Percentiles rank a stretch among this genome's conserved stretches.
phyloP scores from a whole-genome alignment of 75 land plant species.

The Cunninghamia lanceolata region DNA sequence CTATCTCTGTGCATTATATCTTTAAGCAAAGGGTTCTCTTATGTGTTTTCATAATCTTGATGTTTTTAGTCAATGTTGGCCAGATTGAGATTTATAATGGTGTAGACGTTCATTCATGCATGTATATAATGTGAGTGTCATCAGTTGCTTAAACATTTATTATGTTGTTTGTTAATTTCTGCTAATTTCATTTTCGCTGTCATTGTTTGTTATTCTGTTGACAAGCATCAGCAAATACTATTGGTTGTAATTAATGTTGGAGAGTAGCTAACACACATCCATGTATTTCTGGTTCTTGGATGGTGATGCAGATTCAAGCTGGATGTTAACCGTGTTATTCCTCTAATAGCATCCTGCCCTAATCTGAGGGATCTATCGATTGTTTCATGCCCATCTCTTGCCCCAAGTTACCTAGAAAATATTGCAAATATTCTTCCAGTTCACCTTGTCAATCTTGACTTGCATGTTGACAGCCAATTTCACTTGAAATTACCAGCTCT shows the following conservation, averaged over 20 bases:
- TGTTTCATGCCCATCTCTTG: conserved; percentile 7
- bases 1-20: neutral
- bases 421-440: conserved; percentile 13
- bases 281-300: conserved; percentile 5
- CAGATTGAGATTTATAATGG: neutral
- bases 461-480: conserved; percentile 13
- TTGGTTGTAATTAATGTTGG: neutral
- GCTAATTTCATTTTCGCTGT: neutral
- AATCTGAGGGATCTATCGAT: conserved; percentile 14
- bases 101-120: neutral
- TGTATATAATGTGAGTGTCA: neutral
- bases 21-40: neutral
- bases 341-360: conserved; percentile 10
- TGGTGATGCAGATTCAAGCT: conserved; percentile 10
- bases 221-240: neutral
- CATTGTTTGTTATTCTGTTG: neutral
- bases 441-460: conserved; percentile 12
- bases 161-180: neutral
- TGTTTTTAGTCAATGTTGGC: neutral
- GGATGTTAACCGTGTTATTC: neutral
- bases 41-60: neutral
- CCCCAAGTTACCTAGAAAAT: neutral
- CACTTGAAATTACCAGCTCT: neutral
- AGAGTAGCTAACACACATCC: neutral
- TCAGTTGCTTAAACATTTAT: neutral